Evolutionary conservation across 495 filamentous ascomycete species (phyloP), one percentile per base, ranked within the genome.

Genomic region (Xylaria sp.): DNA sequence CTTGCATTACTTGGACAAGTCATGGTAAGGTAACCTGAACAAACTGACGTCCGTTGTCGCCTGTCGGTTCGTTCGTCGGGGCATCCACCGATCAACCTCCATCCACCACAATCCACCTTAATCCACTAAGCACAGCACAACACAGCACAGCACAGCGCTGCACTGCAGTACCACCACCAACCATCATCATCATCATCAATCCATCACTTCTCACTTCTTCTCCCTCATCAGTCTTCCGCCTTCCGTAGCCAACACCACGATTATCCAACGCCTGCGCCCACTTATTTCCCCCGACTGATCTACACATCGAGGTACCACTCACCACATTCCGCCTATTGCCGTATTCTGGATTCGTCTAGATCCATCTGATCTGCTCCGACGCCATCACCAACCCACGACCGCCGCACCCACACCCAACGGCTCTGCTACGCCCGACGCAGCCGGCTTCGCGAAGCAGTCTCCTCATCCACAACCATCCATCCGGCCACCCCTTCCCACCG

Each of bases 371-470:
- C 55, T 41, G 55, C 31, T 19, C 61, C 44, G 37, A 37, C 43
- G 44, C 26, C 15, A 19, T 40, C 59, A 57, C 53, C 61, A 64
- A 59, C 31, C 24, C 19, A 37, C 53, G 5, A 62, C 44, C 29
- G 52, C 46, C 65, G 29, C 37, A 48, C 24, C 66, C 50, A 33
- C 37, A 48, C 24, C 66, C 50, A 33, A 41, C 59, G 41, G 33
- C 48, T 44, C 44, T 64, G 37, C n/a, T 44, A 29, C 21, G 65
- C 59, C 64, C 55, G 71, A 74, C 72, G 68, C 50, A 80, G 75
- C 78, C 78, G 78, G 79, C 76, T 75, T 71, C 46, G 74, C 77
- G 74, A 77, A 67, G 61, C 35, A 68, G 48, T 66, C 71, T 72
- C 74, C 65, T 73, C 77, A 63, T 73, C 76, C 73, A 65, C 64